Base-by-base conservation (phyloP, 352 stramenopile species). In the Thraustochytrium sp. region DNA sequence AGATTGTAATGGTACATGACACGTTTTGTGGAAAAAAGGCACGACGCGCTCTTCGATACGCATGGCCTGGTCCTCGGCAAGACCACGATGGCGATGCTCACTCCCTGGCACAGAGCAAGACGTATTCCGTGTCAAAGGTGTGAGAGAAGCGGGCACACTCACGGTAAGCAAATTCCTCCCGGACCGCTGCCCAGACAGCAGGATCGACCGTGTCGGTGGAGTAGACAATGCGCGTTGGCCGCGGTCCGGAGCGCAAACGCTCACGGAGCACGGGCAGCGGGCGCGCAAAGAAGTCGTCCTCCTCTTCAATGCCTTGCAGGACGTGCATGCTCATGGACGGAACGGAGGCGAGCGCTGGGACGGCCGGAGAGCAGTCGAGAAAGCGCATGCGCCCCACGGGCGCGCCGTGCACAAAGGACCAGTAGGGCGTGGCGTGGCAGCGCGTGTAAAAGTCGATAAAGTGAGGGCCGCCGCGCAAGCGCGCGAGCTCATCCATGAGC, bases 381-480 rank as follows among this genome's bases (percentile, higher is more conserved):
- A 94, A 95, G 89, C 91, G 94, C 89, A 94, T 92, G 29, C 91
- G 89, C 2, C 36, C n/a, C 11, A 80, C 53, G 0, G 92, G 85
- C 53, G 94, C 94, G 18, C 89, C 87, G 76, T 95, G 91, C 56
- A 95, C 82, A 74, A 93, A 92, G 85, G 90, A 94, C 88, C 93
- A 95, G 85, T 94, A 94, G 3, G 91, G 91, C 38, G 91, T 95
- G 49, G 90, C 90, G 78, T 95, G 91, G 61, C 91, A 95, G 16
- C 90, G 87, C 49, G 91, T 93, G 88, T 91, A 94, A 84, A 95
- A 94, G 84, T 95, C 90, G 40, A 94, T 91, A 26, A 90, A 90
- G 23, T 85, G 85, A 5, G 87, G 78, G 0, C 89, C 82, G 53
- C 87, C 86, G 42, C 84, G 87, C 91, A 61, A 29, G 5, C 11